phyloP scores from a whole-genome alignment of 2,329 filamentous ascomycete species.

The Thelonectria olida region DNA sequence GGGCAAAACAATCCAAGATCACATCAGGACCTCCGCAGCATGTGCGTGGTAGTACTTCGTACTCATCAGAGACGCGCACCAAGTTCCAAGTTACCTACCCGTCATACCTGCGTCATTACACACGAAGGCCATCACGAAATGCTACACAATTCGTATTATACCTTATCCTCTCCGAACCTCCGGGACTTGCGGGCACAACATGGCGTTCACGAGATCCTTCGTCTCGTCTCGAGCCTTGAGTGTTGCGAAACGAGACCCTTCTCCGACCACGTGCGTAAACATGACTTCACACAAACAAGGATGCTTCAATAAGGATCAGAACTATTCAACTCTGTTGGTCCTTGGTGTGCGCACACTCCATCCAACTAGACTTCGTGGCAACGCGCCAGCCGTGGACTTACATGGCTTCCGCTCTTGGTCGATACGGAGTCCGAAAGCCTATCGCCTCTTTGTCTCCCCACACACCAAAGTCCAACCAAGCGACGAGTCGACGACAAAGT shows the following conservation, averaged over 20 bases:
- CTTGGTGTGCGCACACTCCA: not conserved
- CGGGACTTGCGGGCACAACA: slow-evolving; percentile 8
- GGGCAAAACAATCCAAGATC: slow-evolving; percentile 20
- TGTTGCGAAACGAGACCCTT: not conserved
- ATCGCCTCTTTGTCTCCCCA: not conserved
- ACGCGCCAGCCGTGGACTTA: not conserved
- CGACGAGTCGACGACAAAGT: not conserved
- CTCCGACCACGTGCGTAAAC: slow-evolving; percentile 11
- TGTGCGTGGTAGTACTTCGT: slow-evolving; percentile 18
- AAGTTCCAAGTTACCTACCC: slow-evolving; percentile 15
- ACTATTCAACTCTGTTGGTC: not conserved
- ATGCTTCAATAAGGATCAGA: slow-evolving; percentile 5
- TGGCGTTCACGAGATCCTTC: not conserved
- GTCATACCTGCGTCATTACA: slow-evolving; percentile 37
- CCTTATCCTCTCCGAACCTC: slow-evolving; percentile 1
- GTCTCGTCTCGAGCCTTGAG: not conserved
- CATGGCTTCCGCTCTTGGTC: not conserved
- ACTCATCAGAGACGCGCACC: slow-evolving; percentile 6
- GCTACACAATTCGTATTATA: not conserved
- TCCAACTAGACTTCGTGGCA: slow-evolving; percentile 10
- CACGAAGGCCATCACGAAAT: slow-evolving; percentile 6
- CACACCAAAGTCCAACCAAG: not conserved
- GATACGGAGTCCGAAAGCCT: slow-evolving; percentile 5
- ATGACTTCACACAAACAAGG: slow-evolving; percentile 18
- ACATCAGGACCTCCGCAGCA: slow-evolving; percentile 11